Evolutionary conservation across 2,329 filamentous ascomycete genomes (phyloP).

Genomic region (Talaromyces sp.): DNA sequence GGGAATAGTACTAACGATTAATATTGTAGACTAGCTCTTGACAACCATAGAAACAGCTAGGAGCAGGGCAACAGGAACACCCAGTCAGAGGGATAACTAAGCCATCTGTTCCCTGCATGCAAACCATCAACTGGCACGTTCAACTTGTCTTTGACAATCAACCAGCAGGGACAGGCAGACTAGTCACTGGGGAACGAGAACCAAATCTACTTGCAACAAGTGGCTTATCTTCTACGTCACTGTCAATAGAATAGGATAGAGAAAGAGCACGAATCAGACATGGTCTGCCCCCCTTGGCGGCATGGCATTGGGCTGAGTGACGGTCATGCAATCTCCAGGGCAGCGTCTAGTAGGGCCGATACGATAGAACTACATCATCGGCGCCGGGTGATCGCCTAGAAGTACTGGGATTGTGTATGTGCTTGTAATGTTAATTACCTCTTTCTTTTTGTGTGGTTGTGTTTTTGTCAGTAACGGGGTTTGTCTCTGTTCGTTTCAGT

Average conservation of each 20-base stretch:
- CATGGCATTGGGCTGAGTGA: not conserved
- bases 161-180: not conserved
- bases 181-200: too few relatives aligned
- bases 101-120: not conserved
- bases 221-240: not conserved
- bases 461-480: not conserved
- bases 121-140: not conserved
- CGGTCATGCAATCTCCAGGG: not conserved
- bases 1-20: not conserved
- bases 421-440: not conserved
- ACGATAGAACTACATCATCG: constrained; percentile 2
- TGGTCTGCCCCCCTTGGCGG: not conserved
- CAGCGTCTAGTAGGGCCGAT: constrained; percentile 2
- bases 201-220: not conserved
- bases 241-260: not conserved
- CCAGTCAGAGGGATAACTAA: not conserved
- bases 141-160: not conserved
- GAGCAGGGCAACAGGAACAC: not conserved
- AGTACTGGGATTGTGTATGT: not conserved
- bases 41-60: not conserved
- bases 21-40: not conserved
- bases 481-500: not conserved
- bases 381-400: not conserved
- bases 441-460: not conserved
- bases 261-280: not conserved